Evolutionary conservation across 441 rosid genomes (phyloP), one percentile per base, ranked within the genome.

Genomic region (Euphorbia corollata): DNA sequence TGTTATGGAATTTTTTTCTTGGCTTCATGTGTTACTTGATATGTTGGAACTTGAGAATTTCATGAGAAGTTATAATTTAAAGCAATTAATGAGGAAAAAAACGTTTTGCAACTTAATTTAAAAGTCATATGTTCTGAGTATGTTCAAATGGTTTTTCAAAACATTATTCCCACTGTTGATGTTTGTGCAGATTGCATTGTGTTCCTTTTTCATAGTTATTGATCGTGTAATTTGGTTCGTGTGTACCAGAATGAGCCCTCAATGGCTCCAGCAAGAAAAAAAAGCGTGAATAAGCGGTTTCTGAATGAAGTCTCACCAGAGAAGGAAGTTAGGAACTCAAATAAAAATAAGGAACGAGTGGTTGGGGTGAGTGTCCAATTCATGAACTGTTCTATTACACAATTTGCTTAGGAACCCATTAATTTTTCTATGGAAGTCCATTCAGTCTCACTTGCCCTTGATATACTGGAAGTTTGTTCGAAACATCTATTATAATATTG

Each of bases 191-290:
- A 34, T 7, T 9, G n/a, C 9, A 8, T 30, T 47, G 24, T 34
- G 27, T 56, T 72, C 38, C 38, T 22, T 23, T 34, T 63, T 50
- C 39, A 53, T 69, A 34, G 30, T 61, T 66, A 38, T 36, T 51
- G 32, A 38, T 61, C 15, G 6, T 36, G 50, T n/a, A 71, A 56
- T 59, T 39, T 71, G 63, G 20, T 63, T 61, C 10, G 22, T 27
- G 27, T 69, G 48, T 63, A 65, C 59, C 73, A 76, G 84, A 61
- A 61, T 68, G 69, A 50, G 32, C 68, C 58, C 30, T 74, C 61
- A 60, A 95, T 90, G 99, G 86, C 92, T 22, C 96, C 96, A 8
- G 57, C 83, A 20, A 90, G 77, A 72, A 95, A 87, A 76, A 92
- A 82, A 74, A 90, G 86, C 78, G 85, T 82, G 65, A 84, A 84